Evolutionary conservation across 2,329 filamentous ascomycete species (phyloP), one percentile per base, ranked within the genome.

Genomic region (Pseudogymnoascus sp.): DNA sequence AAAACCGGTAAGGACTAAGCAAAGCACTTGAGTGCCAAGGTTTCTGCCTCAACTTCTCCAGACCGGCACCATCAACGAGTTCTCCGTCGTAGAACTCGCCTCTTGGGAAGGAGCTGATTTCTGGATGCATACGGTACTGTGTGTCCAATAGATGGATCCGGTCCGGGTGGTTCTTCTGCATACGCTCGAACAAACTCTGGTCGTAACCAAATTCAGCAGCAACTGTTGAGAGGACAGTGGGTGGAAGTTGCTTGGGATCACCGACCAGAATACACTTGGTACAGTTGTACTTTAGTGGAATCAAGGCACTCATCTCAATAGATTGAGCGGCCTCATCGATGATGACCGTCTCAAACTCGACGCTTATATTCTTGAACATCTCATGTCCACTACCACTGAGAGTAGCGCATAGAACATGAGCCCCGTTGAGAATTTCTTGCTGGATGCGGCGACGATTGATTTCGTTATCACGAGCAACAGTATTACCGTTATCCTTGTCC

Each of bases 41-140:
- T 71, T 88, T 86, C 63, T 80, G 77, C 57, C 94, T 88, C 60
- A 96, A 78, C 60, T 77, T 79, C 3, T 82, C 85, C 92, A 97
- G 97, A 66, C 89, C 83, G 63, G 82, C 83, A 22, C 95, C 94
- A 73, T 99, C 92, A 65, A 92, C 79, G 9, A 99, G 83, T 65
- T 86, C 85, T 28, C 90, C 86, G 71, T 97, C 91, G 76, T 99
- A 99, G 76, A 99, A 99, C 59, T 92, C 88, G 67, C 82, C 79
- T 73, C 92, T 96, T 1, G 95, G 94, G 73, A 97, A 99, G 59
- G 79, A 74, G 74, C 92, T 96, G 72, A 99, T 99, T 67, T 94
- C 90, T 0, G 95, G 94, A 76, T 99, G 94, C 95, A 99, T 99
- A 75, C 94, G 94, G 73, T 99, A 99, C 72, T 99, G 94, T 61